Base-by-base conservation (phyloP, 306 rosid genomes). In the Rubus parviflorus region DNA sequence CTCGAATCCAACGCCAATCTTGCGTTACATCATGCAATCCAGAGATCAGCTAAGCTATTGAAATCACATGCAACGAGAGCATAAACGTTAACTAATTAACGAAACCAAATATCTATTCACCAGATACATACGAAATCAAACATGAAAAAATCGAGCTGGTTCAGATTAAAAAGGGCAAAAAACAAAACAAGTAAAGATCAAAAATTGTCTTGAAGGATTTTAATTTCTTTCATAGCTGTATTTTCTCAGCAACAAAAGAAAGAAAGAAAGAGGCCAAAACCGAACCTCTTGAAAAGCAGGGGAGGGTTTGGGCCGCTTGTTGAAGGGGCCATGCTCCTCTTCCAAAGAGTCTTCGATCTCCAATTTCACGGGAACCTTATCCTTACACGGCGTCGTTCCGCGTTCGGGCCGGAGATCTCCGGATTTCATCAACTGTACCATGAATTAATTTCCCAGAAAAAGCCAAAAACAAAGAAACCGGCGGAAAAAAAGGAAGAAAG, bases 281-380 rank as follows among this genome's bases (percentile, higher is more conserved):
- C 51, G 12, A 79, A 90, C 98, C 94, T 89, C 87, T 13, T 68
- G 80, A 47, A 79, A 62, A 71, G 81, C 60, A n/a, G 83, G 75
- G 35, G 87, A 82, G 70, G 84, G 81, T 77, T 87, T 94, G 72
- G 78, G 60, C n/a, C 96, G 97, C 86, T 91, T 94, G 68, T 61
- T 63, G 30, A 87, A 76, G 8, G 96, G 89, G 8, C 80, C 90
- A 53, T 87, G 83, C 41, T 90, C 89, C 38, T 90, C 94, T 63
- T 91, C 91, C 15, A 87, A 81, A 2, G 89, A 22, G 13, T 93
- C 98, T 77, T 90, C 97, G 60, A 89, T 83, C 90, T 91, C 98
- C 80, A 86, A 73, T 83, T 91, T 94, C 80, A 88, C 89, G 52
- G 89, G 82, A 14, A 68, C 49, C 86, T 83, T 80, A n/a, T 82